Conservation (phyloP, 164 flowering plant species). For the Litsea cubeba region DNA sequence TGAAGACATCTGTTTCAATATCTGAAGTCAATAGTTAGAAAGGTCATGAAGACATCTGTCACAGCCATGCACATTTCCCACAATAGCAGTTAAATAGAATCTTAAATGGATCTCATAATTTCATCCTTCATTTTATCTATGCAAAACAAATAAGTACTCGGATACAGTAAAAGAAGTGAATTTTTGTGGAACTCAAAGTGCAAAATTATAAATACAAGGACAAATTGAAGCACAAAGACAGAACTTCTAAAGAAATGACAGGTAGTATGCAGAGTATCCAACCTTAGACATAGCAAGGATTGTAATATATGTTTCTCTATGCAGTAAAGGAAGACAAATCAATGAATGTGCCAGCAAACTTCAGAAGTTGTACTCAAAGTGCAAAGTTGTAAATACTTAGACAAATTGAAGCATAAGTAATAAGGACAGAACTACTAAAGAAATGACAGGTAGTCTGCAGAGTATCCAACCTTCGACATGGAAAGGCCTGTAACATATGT, state of each 20-base stretch:
- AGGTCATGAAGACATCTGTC: too few relatives aligned
- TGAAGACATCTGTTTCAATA: too few relatives aligned
- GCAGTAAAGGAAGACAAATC: not conserved
- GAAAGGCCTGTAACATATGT: conserved; percentile 73
- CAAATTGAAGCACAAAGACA: not conserved
- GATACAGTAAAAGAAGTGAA: too few relatives aligned
- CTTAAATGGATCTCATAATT: too few relatives aligned
- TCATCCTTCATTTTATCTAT: too few relatives aligned
- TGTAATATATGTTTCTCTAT: conserved; percentile 63
- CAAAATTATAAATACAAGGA: too few relatives aligned
- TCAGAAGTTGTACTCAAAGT: not conserved
- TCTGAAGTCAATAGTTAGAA: too few relatives aligned
- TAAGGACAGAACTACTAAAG: conserved; percentile 1
- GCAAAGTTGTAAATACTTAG: not conserved
- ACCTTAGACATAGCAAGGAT: conserved; percentile 91
- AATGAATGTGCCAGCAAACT: not conserved
- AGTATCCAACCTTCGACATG: conserved; percentile 66
- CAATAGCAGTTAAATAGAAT: too few relatives aligned
- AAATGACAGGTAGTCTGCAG: not conserved
- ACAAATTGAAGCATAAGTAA: not conserved
- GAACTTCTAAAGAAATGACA: conserved; percentile 1
- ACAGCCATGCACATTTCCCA: too few relatives aligned
- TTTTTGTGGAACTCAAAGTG: too few relatives aligned
- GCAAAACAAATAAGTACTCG: too few relatives aligned
- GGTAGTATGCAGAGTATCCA: conserved; percentile 7